Conservation (phyloP, 306 rosid genomes). For the Begonia peltatifolia region DNA sequence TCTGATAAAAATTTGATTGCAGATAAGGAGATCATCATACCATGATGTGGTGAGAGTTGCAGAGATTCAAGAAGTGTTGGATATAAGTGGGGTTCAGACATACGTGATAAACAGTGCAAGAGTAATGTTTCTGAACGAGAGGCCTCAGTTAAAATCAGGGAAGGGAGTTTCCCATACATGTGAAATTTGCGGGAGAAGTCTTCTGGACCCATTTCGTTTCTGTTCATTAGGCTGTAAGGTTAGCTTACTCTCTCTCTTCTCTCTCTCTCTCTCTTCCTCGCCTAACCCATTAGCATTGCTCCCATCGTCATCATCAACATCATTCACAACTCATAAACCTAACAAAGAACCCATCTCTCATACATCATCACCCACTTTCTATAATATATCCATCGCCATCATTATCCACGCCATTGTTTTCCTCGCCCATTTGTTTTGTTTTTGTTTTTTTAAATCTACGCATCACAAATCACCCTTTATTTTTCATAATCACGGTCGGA, state of each 20-base stretch:
- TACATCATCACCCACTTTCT: slow-evolving; percentile 50
- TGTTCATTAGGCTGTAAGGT: slow-evolving; percentile 99
- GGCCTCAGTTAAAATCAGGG: slow-evolving; percentile 84
- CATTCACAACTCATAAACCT: slow-evolving; percentile 29
- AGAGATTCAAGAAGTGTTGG: slow-evolving; percentile 62
- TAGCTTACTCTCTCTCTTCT: slow-evolving; percentile 6
- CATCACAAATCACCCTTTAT: slow-evolving; percentile 12
- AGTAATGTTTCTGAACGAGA: slow-evolving; percentile 80
- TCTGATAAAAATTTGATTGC: neutral
- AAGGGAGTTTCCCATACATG: slow-evolving; percentile 72
- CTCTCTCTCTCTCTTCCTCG: slow-evolving; percentile 12
- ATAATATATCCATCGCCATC: slow-evolving; percentile 26
- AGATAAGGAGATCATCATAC: slow-evolving; percentile 88
- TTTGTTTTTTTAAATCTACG: slow-evolving; percentile 6
- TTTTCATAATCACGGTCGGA: neutral
- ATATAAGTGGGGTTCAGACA: slow-evolving; percentile 79
- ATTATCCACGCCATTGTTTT: slow-evolving; percentile 13
- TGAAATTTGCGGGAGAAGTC: slow-evolving; percentile 79
- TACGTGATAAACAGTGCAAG: slow-evolving; percentile 90
- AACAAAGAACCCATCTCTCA: slow-evolving; percentile 43
- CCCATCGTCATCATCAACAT: slow-evolving; percentile 20
- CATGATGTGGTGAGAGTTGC: slow-evolving; percentile 85
- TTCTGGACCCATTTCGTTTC: slow-evolving; percentile 80
- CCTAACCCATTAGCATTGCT: slow-evolving; percentile 11
- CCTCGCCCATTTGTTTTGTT: slow-evolving; percentile 18